Evolutionary conservation across 192 early-diverging fungal genomes (phyloP), one percentile per base, ranked within the genome.

Genomic region (Rhizophagus sp.): DNA sequence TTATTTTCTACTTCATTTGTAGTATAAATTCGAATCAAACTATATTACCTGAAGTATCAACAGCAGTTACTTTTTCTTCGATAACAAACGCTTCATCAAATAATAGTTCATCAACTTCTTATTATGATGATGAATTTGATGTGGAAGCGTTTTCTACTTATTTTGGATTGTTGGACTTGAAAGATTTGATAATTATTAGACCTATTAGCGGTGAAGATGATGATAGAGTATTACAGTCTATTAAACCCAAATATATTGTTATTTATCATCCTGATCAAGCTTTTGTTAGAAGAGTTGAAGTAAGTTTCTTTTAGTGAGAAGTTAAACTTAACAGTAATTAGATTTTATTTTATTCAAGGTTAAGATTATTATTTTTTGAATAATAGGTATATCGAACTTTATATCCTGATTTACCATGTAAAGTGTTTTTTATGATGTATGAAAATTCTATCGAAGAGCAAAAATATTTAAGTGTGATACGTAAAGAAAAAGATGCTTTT

Each of bases 401-500:
- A 19, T 70, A 93, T 81, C 90, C 91, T 9, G 82, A 82, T 2
- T 70, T 80, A 10, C 82, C 89, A 24, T 79, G 93, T 24, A 92
- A 92, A 72, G 94, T 98, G 8, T 98, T 96, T 75, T 98, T 98
- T 83, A 88, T 98, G 81, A 88, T 97, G 1, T 98, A 99, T 82
- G 94, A 97, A 70, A 94, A 97, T 83, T 96, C 95, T 10, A 89
- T 97, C 1, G 97, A 99, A 83, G 98, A 98, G 84, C 97, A 98
- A 84, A 84, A 89, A 34, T 99, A 96, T 78, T 82, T 99, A 49
- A 93, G 92, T 30, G 83, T 86, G 0, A 91, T 99, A 78, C 86
- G 97, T 25, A 89, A 89, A 62, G 97, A 99, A 82, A 97, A 97
- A 81, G 92, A 96, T 75, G 90, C 97, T 0, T 99, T 99, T 87